Evolutionary conservation across 2,329 filamentous ascomycete genomes (phyloP), one percentile per base, ranked within the genome.

Genomic region (Colletotrichum navitas): DNA sequence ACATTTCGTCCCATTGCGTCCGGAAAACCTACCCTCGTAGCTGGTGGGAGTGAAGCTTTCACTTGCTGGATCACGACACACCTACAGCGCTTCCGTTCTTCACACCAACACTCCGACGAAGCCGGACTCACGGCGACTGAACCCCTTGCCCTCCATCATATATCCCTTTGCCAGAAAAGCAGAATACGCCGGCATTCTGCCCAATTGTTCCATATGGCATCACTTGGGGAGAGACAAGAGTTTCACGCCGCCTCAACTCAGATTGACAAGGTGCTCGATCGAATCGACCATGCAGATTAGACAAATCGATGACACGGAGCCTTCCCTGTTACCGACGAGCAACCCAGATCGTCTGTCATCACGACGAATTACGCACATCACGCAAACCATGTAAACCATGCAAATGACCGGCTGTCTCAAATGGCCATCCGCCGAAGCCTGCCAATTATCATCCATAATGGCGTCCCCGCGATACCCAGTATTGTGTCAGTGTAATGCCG

Each of bases 1-100:
- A 68, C 65, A 68, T 59, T 64, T 68, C 69, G 54, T 69, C 69
- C 60, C 65, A 54, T 72, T 52, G 55, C 60, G 59, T 32, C n/a
- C 36, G 47, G 59, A 64, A 47, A 54, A 52, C 26, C 39, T 24
- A 63, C 61, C 21, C 45, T 49, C 24, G 1, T 24, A 63, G 60
- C 32, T 63, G 16, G 2, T 3, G 41, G 6, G 41, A 18, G 60
- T 63, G 49, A 63, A 34, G 61, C 49, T 55, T 55, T 55, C 36
- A 36, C 36, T 39, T 26, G 36, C 36, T 45, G 11, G 43, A 21
- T 45, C 61, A 55, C 39, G 61, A 63, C 36, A 32, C 60, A 63
- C 34, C 43, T 1, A 47, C 18, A 61, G 21, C 59, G 34, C 43
- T 47, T 62, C 54, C n/a, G 41, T 12, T 45, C 14, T 32, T 12